Evolutionary conservation across 345 rosid species (phyloP).

Genomic region (Isatis tinctoria): DNA sequence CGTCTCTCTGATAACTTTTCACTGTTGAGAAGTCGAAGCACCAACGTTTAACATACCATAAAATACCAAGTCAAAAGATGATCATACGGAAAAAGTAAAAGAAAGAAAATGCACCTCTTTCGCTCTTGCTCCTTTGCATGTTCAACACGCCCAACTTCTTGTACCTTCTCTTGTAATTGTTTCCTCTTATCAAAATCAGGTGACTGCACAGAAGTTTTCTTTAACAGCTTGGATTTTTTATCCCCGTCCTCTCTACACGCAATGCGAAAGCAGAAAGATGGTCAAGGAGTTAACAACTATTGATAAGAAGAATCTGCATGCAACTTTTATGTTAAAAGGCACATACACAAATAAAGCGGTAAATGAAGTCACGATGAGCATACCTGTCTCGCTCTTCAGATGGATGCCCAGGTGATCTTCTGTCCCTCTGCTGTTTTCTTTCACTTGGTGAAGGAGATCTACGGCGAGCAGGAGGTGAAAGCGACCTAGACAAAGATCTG

Average conservation of each 20-base stretch:
- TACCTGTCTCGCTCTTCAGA: slow-evolving; percentile 54
- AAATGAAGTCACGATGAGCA: background rate
- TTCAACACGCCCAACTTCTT: slow-evolving; percentile 22
- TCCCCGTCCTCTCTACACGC: slow-evolving; percentile 37
- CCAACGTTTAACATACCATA: slow-evolving; percentile 3
- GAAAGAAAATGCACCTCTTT: slow-evolving; percentile 43
- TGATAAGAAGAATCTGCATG: background rate
- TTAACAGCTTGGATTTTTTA: slow-evolving; percentile 30
- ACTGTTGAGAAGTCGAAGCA: slow-evolving; percentile 39
- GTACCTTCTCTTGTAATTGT: slow-evolving; percentile 33
- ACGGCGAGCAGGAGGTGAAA: slow-evolving; percentile 43
- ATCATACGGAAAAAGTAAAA: background rate
- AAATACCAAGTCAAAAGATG: slow-evolving; percentile 4
- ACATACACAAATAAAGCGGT: background rate
- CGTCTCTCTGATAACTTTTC: slow-evolving; percentile 41
- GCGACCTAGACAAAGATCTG: slow-evolving; percentile 43
- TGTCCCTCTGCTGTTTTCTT: slow-evolving; percentile 36
- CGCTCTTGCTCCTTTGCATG: slow-evolving; percentile 34
- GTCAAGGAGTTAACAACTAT: background rate
- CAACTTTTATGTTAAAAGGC: background rate
- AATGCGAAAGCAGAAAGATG: slow-evolving; percentile 6
- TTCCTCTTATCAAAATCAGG: slow-evolving; percentile 36
- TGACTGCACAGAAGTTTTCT: slow-evolving; percentile 33
- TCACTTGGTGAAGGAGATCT: slow-evolving; percentile 42
- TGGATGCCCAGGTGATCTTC: slow-evolving; percentile 41